Percentiles rank a stretch among this genome's conserved stretches.
These are phyloP conservation scores for Moelleriella libera DNA, from an alignment of 2,329 filamentous ascomycete genomes.

Conservation along the genomic window DNA sequence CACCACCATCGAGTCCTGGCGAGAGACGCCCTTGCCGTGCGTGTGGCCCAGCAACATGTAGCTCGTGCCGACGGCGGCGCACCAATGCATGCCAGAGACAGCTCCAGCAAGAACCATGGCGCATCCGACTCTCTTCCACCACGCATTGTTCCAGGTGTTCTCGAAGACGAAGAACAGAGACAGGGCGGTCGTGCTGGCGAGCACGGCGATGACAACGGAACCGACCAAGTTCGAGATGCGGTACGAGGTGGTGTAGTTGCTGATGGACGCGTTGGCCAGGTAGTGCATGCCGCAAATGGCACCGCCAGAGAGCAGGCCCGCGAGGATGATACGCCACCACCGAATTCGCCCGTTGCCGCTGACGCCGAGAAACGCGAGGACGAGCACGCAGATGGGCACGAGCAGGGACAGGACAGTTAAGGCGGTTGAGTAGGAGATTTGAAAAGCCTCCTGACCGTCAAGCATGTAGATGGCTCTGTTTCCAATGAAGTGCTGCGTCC, in stretches of 20 bases:
- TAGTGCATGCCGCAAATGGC: slow-evolving; percentile 79
- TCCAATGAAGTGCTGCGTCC: slow-evolving; percentile 40
- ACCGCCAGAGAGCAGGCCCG: slow-evolving; percentile 56
- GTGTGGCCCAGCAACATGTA: slow-evolving; percentile 41
- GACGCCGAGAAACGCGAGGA: slow-evolving; percentile 58
- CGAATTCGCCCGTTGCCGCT: slow-evolving; percentile 42
- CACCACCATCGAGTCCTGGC: slow-evolving; percentile 32
- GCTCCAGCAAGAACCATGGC: slow-evolving; percentile 57
- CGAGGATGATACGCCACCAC: slow-evolving; percentile 41
- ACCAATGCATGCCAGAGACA: slow-evolving; percentile 80
- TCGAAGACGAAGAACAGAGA: slow-evolving; percentile 64
- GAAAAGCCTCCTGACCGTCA: slow-evolving; percentile 43
- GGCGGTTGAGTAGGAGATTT: slow-evolving; percentile 57
- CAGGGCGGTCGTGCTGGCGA: slow-evolving; percentile 54
- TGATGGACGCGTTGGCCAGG: slow-evolving; percentile 64
- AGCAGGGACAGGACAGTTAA: slow-evolving; percentile 67
- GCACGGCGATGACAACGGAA: slow-evolving; percentile 55
- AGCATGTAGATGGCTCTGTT: slow-evolving; percentile 63
- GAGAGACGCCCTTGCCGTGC: slow-evolving; percentile 7
- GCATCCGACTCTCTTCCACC: slow-evolving; percentile 58
- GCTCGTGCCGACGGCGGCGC: slow-evolving; percentile 53
- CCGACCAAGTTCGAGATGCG: slow-evolving; percentile 44
- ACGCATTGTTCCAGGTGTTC: slow-evolving; percentile 60
- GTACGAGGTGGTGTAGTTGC: slow-evolving; percentile 58
- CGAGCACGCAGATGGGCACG: slow-evolving; percentile 59